These are phyloP conservation scores for Piloderma croceum DNA, from an alignment of 768 basidiomycete genomes.

Conservation along the genomic window DNA sequence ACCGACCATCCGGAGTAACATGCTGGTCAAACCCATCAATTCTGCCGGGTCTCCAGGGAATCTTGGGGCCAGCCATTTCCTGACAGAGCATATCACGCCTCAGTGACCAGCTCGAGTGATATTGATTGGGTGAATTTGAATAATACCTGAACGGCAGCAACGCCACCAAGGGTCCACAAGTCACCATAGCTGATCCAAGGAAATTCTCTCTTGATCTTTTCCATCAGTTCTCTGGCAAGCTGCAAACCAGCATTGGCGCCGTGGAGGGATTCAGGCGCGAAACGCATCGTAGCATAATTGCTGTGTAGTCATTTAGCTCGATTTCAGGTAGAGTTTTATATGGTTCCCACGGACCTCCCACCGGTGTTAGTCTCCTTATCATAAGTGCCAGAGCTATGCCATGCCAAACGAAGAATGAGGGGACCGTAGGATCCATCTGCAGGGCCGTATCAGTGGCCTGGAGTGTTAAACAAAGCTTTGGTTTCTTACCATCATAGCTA, in stretches of 20 bases:
- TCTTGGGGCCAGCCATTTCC: constrained; percentile 89
- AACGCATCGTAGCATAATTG: constrained; percentile 99
- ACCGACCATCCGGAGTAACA: constrained; percentile 81
- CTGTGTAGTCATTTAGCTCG: constrained; percentile 31
- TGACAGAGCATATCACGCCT: constrained; percentile 19
- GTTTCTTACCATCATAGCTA: constrained; percentile 71
- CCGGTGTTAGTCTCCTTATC: constrained; percentile 74
- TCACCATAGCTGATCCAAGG: constrained; percentile 96
- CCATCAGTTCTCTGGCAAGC: constrained; percentile 77
- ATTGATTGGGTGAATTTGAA: too few relatives aligned
- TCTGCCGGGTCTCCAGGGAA: constrained; percentile 92
- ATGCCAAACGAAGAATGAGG: constrained; percentile 83
- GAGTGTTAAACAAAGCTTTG: constrained; percentile 1
- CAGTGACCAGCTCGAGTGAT: background rate
- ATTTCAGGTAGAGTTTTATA: constrained; percentile 2
- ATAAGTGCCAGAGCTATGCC: constrained; percentile 93
- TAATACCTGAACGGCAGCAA: constrained; percentile 71
- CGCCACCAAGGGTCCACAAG: constrained; percentile 94
- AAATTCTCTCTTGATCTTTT: constrained; percentile 82
- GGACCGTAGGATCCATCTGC: constrained; percentile 87
- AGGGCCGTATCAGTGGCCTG: constrained; percentile 9
- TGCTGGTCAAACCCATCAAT: constrained; percentile 77
- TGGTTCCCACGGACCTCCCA: constrained; percentile 54
- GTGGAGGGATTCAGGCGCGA: constrained; percentile 82
- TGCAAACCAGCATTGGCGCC: constrained; percentile 80